Evolutionary conservation across 345 rosid genomes (phyloP), one percentile per base, ranked within the genome.

Genomic region (Dimocarpus longan): DNA sequence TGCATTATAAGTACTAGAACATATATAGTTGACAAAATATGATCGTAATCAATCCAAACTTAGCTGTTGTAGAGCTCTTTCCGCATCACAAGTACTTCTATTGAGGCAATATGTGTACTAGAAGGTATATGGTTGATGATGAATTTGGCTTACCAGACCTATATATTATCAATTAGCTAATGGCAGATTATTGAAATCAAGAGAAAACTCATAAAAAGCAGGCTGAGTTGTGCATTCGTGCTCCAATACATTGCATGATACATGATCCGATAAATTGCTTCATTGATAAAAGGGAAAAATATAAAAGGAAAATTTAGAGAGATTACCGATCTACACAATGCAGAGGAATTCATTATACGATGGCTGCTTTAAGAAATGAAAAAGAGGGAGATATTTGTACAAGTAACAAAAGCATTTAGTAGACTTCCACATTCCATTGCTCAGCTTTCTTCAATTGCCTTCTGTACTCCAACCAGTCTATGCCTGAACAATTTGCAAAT

Each of bases 361-460:
- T 52, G 46, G 50, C 21, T 56, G 65, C 60, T 37, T 11, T 22
- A 42, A 12, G 12, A 19, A 43, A 10, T 10, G 32, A 54, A 10
- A 50, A 16, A n/a, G 60, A 10, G 50, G 16, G 68, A 28, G 77
- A 26, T 8, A 48, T 77, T 80, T 84, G 76, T 78, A 78, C 84
- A 80, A 37, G 79, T 13, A 50, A 65, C 54, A 22, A 52, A 56
- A 13, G 11, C 69, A 78, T 87, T 88, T 37, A 94, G 87, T 93
- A 96, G 75, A 94, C 97, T 88, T 93, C 98, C 21, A 96, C 97
- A 52, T 96, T 96, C 97, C 97, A 93, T 83, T 96, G 95, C 87
- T 91, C 95, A 59, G 92, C 83, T 80, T 81, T 94, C 97, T 96
- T 96, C 93, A 93, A 19, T 60, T 88, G 89, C 84, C 90, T 91